Conservation (phyloP, 2,329 filamentous ascomycete species). For the Monilinia vaccinii-corymbosi region DNA sequence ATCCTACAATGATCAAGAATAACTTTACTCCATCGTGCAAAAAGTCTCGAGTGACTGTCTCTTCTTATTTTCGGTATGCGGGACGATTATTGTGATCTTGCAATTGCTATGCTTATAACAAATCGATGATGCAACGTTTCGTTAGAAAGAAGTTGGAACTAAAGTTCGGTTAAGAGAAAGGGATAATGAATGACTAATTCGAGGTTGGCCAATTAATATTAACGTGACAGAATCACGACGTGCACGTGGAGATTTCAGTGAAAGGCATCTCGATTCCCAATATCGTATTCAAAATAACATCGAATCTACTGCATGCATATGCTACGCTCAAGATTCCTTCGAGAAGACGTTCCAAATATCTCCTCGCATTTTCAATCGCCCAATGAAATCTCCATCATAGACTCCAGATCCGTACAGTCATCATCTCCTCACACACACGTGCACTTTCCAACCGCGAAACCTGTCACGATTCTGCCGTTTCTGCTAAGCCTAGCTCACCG, state of each 20-base stretch:
- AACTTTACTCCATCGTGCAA: background rate
- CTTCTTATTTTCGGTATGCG: background rate
- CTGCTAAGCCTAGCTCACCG: too few relatives aligned
- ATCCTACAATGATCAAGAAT: background rate
- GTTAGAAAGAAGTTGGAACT: background rate
- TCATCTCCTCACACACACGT: background rate
- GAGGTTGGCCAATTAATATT: background rate
- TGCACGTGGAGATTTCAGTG: too few relatives aligned
- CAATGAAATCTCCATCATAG: background rate
- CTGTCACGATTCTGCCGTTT: too few relatives aligned
- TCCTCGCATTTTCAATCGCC: background rate
- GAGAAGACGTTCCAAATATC: background rate
- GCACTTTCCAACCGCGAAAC: background rate
- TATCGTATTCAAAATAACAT: background rate
- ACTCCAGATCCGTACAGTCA: too few relatives aligned
- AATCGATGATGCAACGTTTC: background rate
- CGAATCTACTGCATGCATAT: background rate
- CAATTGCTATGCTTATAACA: background rate
- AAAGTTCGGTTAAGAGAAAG: background rate
- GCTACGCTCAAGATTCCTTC: background rate
- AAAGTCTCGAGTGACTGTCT: background rate
- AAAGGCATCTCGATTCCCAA: background rate
- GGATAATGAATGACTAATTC: background rate
- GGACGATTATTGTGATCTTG: background rate
- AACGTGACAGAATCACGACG: background rate